phyloP scores from a whole-genome alignment of 2,329 filamentous ascomycete species.

The Alternaria viburni region DNA sequence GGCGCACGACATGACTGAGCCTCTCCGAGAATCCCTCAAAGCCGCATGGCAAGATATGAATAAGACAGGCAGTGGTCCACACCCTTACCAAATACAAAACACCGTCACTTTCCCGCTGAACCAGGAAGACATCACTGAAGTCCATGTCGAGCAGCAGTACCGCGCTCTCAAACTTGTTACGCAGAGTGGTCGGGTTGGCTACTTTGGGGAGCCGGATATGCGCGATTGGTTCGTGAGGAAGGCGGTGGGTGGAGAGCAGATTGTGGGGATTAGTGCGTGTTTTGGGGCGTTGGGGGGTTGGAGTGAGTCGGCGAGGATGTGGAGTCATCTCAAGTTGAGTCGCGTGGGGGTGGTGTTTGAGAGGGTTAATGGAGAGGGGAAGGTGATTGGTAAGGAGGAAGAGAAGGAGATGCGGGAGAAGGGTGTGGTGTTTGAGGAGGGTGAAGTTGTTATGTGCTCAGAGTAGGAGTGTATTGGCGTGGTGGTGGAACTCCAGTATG shows the following conservation, averaged over 20 bases:
- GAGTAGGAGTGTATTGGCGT: background rate
- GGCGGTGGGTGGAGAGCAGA: slow-evolving; percentile 12
- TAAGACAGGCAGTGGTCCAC: background rate
- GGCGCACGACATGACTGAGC: background rate
- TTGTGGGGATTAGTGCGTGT: slow-evolving; percentile 11
- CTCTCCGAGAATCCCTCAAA: background rate
- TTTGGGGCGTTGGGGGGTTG: slow-evolving; percentile 17
- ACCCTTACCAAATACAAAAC: background rate
- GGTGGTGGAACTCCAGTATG: background rate
- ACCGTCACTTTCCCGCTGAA: slow-evolving; percentile 20
- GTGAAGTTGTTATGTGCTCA: background rate
- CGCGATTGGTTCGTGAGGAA: slow-evolving; percentile 9
- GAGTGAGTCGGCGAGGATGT: slow-evolving; percentile 9
- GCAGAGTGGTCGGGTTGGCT: slow-evolving; percentile 13
- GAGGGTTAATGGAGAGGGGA: background rate
- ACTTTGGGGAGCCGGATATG: slow-evolving; percentile 13
- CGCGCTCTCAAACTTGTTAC: slow-evolving; percentile 23
- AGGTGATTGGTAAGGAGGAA: background rate
- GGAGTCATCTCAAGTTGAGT: slow-evolving; percentile 12
- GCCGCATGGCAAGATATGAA: background rate
- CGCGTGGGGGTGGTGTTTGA: slow-evolving; percentile 2
- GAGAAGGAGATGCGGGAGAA: background rate
- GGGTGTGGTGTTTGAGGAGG: background rate
- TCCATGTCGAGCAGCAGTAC: slow-evolving; percentile 15
- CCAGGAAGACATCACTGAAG: slow-evolving; percentile 21